Evolutionary conservation across 2,329 filamentous ascomycete genomes (phyloP).

Genomic region (Metarhizium rileyi): DNA sequence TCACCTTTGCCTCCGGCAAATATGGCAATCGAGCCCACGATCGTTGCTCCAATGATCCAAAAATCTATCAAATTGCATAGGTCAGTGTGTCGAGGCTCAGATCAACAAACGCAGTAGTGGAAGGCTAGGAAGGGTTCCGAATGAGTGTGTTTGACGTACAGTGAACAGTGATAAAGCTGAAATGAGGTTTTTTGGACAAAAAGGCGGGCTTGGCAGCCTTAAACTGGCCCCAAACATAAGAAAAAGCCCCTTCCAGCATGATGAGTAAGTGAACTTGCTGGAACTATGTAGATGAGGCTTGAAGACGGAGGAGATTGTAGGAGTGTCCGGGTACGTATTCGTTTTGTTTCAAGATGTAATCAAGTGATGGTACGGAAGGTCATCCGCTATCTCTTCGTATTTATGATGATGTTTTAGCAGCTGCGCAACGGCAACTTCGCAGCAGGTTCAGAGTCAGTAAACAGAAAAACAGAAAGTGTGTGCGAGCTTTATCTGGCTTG

Average conservation of each 20-base stretch:
- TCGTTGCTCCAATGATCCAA: slow-evolving; percentile 65
- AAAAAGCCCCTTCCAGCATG: slow-evolving; percentile 25
- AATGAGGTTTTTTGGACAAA: slow-evolving; percentile 51
- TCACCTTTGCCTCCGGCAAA: slow-evolving; percentile 49
- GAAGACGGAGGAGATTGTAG: not conserved
- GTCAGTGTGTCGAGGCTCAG: not conserved
- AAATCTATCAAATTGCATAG: slow-evolving; percentile 43
- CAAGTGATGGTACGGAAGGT: not conserved
- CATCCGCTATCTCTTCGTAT: not conserved
- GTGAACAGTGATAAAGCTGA: slow-evolving; percentile 75
- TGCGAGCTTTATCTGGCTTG: not conserved
- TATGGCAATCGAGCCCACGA: slow-evolving; percentile 69
- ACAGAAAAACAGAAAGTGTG: not conserved
- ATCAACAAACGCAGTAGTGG: not conserved
- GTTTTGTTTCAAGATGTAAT: not conserved
- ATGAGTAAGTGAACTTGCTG: not conserved
- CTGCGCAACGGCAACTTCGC: not conserved
- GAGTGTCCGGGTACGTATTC: not conserved
- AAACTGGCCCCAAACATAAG: slow-evolving; percentile 31
- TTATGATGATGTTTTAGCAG: not conserved
- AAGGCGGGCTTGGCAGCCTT: slow-evolving; percentile 46
- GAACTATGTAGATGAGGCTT: slow-evolving; percentile 3
- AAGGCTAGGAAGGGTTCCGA: not conserved
- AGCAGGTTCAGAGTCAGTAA: not conserved
- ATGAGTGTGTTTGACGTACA: slow-evolving; percentile 43